Percentiles rank a stretch among this genome's conserved stretches.
These are phyloP conservation scores for Solanum bulbocastanum DNA, from an alignment of 257 asterid genomes.

Conservation along the genomic window DNA sequence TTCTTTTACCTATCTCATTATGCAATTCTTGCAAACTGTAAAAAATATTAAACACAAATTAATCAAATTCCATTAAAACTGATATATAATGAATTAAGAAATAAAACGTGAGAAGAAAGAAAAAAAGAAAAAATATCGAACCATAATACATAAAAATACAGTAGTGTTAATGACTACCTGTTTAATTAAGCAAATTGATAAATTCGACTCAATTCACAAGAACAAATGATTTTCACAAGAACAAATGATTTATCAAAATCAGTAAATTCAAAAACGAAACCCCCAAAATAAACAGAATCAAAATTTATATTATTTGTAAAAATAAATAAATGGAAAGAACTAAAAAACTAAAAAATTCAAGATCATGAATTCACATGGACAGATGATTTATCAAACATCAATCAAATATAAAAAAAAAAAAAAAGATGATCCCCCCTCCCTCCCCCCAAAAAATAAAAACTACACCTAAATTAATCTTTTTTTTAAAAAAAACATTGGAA, in stretches of 20 bases:
- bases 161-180: no score
- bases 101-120: not conserved
- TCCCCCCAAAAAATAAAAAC: not conserved
- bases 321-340: not conserved
- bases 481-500: not conserved
- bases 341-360: not conserved
- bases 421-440: accelerated
- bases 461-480: not conserved
- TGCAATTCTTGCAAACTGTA: slow-evolving; percentile 59
- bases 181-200: not conserved
- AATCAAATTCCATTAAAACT: not conserved
- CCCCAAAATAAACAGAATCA: not conserved
- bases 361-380: not conserved
- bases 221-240: not conserved
- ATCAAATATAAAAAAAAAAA: not conserved
- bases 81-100: not conserved
- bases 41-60: not conserved
- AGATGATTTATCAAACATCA: not conserved
- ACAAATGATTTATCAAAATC: not conserved
- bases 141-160: not conserved
- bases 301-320: not conserved
- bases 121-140: not conserved
- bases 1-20: slow-evolving; percentile 28
- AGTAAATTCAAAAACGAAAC: not conserved
- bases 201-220: not conserved